Evolutionary conservation across 306 rosid species (phyloP).

Genomic region (Dryas drummondii): DNA sequence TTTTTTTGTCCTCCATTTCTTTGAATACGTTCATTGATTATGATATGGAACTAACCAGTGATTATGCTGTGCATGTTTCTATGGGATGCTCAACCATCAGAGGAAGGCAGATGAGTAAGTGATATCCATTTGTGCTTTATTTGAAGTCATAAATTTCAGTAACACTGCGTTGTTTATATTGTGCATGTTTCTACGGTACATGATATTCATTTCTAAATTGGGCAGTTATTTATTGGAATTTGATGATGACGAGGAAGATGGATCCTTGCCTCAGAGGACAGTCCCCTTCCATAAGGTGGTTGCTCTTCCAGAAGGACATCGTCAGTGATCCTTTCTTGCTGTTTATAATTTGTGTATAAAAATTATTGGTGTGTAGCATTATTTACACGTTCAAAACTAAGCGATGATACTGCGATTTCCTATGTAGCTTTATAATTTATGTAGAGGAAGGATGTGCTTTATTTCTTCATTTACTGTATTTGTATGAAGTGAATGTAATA

Average conservation of each 20-base stretch:
- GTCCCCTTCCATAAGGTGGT: constrained; percentile 94
- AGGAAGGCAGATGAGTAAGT: constrained; percentile 98
- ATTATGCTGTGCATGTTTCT: constrained; percentile 36
- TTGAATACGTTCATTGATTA: constrained; percentile 4
- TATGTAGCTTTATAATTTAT: no score
- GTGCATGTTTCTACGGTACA: background rate
- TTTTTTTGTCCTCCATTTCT: background rate
- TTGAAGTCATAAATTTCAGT: background rate
- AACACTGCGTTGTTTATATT: constrained; percentile 6
- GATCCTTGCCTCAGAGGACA: constrained; percentile 84
- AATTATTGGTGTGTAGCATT: constrained; percentile 2
- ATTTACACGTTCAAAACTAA: background rate
- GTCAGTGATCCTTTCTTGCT: constrained; percentile 55
- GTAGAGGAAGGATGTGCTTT: no score
- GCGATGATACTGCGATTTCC: background rate
- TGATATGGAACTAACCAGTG: constrained; percentile 39
- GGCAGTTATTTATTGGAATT: constrained; percentile 89
- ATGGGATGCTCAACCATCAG: constrained; percentile 49
- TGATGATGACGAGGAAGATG: constrained; percentile 98
- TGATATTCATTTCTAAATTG: constrained; percentile 23
- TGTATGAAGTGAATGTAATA: no score
- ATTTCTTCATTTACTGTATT: no score
- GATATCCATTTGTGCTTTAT: constrained; percentile 14
- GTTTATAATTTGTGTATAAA: constrained; percentile 40
- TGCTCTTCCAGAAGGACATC: constrained; percentile 89